Conservation (phyloP, 2,329 filamentous ascomycete genomes). For the Fusarium camptoceras region DNA sequence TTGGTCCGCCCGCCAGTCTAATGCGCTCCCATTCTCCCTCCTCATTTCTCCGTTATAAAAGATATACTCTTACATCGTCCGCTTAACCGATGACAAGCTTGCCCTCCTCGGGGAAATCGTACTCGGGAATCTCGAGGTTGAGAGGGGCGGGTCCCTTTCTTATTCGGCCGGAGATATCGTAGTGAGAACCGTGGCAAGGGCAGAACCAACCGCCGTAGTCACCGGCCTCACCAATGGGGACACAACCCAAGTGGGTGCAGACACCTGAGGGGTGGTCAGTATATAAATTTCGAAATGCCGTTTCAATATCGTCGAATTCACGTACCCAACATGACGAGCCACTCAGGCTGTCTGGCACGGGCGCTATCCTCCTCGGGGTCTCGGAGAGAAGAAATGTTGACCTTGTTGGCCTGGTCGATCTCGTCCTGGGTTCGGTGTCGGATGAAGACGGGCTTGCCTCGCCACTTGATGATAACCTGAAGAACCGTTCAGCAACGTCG, state of each 20-base stretch:
- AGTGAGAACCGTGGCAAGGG: conserved; percentile 99
- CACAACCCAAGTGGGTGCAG: conserved; percentile 99
- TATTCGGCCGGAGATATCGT: conserved; percentile 99
- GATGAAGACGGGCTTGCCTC: conserved; percentile 99
- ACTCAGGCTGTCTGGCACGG: conserved; percentile 97
- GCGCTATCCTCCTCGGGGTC: conserved; percentile 92
- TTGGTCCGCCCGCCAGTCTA: conserved; percentile 41
- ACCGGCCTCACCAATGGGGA: conserved; percentile 97
- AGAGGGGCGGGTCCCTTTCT: conserved; percentile 96
- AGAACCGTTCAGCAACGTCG: conserved; percentile 10
- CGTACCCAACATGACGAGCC: conserved; percentile 97
- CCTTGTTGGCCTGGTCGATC: conserved; percentile 93
- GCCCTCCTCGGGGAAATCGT: conserved; percentile 92
- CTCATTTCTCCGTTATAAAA: conserved; percentile 29
- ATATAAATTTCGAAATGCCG: background rate
- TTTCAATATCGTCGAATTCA: conserved; percentile 9
- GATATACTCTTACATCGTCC: conserved; percentile 46
- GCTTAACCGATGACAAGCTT: conserved; percentile 92
- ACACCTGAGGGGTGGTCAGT: conserved; percentile 70
- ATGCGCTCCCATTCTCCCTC: conserved; percentile 30
- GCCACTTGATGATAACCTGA: conserved; percentile 99
- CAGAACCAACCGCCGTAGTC: conserved; percentile 99
- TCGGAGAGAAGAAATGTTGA: conserved; percentile 84
- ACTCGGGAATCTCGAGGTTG: conserved; percentile 93
- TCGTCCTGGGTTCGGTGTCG: conserved; percentile 94